phyloP scores from a whole-genome alignment of 1,139 yeast genomes.

The Debaryomyces sp. region DNA sequence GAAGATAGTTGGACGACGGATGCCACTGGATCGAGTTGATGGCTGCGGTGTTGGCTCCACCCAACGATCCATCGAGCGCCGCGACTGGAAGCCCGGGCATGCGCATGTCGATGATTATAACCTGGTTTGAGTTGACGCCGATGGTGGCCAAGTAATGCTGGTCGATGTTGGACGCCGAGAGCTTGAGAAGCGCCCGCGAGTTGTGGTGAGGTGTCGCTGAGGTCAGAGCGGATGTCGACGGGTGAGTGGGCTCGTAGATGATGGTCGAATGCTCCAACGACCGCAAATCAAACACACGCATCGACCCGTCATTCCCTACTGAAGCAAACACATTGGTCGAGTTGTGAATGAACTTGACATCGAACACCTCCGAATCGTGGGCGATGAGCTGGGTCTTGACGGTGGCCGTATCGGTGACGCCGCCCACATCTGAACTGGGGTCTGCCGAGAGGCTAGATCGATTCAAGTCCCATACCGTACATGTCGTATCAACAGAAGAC shows the following conservation, averaged over 20 bases:
- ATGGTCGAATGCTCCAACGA: constrained; percentile 93
- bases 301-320: constrained; percentile 95
- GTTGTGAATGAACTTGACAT: constrained; percentile 79
- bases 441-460: constrained; percentile 25
- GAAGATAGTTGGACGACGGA: constrained; percentile 66
- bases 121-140: constrained; percentile 67
- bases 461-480: constrained; percentile 90
- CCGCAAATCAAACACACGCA: constrained; percentile 87
- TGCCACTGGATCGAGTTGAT: constrained; percentile 85
- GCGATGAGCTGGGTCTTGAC: constrained; percentile 95
- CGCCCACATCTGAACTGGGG: constrained; percentile 4
- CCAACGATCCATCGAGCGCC: constrained; percentile 66
- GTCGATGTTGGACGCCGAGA: constrained; percentile 80
- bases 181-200: constrained; percentile 67
- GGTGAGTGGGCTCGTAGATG: constrained; percentile 64
- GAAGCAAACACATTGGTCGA: constrained; percentile 84
- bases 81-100: constrained; percentile 83
- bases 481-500: constrained; percentile 91
- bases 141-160: constrained; percentile 80
- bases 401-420: constrained; percentile 56
- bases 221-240: constrained; percentile 11
- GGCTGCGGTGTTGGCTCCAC: constrained; percentile 48
- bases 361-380: constrained; percentile 94
- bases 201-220: constrained; percentile 35
- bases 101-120: constrained; percentile 79